Percentiles rank a stretch among this genome's conserved stretches.
phyloP scores from a whole-genome alignment of 140 eudicot species.

The Oenanthe javanica region DNA sequence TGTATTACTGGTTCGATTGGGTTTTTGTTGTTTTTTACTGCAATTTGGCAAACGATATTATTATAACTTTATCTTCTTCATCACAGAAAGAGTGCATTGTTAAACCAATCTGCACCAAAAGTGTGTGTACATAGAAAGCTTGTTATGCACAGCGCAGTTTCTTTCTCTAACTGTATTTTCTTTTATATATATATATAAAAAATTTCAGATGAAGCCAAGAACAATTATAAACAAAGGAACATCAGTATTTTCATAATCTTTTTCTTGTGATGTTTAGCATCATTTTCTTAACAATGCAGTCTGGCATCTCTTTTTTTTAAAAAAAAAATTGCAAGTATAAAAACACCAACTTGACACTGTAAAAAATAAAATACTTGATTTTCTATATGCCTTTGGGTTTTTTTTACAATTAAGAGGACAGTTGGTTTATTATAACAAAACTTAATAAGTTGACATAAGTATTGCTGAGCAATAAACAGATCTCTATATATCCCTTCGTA shows the following conservation, averaged over 20 bases:
- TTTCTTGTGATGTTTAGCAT: neutral
- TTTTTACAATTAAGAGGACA: neutral
- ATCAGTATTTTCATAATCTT: neutral
- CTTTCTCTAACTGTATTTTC: too few relatives aligned
- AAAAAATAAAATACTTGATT: too few relatives aligned
- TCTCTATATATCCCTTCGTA: neutral
- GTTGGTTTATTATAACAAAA: neutral
- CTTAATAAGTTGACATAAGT: neutral
- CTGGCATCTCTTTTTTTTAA: neutral
- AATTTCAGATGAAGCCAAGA: neutral
- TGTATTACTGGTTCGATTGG: slow-evolving; percentile 33
- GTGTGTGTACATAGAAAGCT: neutral
- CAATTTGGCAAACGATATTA: neutral
- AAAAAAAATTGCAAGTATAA: too few relatives aligned
- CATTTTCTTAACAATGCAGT: neutral
- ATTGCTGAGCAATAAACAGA: neutral
- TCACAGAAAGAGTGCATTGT: neutral
- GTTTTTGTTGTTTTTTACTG: slow-evolving; percentile 43
- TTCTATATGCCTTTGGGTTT: neutral
- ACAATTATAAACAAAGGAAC: neutral
- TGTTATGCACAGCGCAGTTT: neutral
- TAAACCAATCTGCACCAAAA: neutral
- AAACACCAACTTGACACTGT: too few relatives aligned
- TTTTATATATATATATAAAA: too few relatives aligned
- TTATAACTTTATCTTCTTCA: neutral